phyloP scores from a whole-genome alignment of 2,329 filamentous ascomycete species.

The Talaromyces pinophilus region DNA sequence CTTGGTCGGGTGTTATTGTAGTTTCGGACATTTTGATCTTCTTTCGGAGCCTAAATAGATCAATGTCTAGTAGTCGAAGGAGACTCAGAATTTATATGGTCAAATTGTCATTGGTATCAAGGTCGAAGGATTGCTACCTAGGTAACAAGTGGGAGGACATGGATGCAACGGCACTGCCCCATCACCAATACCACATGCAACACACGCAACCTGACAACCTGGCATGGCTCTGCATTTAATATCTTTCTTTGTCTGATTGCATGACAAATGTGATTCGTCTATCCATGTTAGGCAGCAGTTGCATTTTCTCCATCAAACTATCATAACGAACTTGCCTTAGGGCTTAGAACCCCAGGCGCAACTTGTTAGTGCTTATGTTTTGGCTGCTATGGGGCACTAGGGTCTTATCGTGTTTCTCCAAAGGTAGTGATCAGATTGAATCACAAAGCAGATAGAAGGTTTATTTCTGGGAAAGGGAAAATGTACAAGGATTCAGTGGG shows the following conservation, averaged over 20 bases:
- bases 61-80: neutral
- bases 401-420: too few species aligned
- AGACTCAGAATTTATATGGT: too few species aligned
- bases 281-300: neutral
- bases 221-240: neutral
- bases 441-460: neutral
- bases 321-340: neutral
- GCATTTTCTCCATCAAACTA: neutral
- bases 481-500: neutral
- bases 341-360: neutral
- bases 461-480: neutral
- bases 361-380: neutral
- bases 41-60: neutral
- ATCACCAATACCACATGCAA: neutral
- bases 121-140: too few species aligned
- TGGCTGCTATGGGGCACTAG: neutral
- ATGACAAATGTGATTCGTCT: neutral
- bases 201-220: neutral
- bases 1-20: slow-evolving; percentile 1
- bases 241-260: neutral
- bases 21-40: slow-evolving; percentile 10
- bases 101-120: too few species aligned
- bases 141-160: neutral
- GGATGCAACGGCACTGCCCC: neutral
- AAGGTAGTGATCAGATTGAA: neutral